Conservation (phyloP, 2,329 filamentous ascomycete species). For the Pleoardoris graminearum region DNA sequence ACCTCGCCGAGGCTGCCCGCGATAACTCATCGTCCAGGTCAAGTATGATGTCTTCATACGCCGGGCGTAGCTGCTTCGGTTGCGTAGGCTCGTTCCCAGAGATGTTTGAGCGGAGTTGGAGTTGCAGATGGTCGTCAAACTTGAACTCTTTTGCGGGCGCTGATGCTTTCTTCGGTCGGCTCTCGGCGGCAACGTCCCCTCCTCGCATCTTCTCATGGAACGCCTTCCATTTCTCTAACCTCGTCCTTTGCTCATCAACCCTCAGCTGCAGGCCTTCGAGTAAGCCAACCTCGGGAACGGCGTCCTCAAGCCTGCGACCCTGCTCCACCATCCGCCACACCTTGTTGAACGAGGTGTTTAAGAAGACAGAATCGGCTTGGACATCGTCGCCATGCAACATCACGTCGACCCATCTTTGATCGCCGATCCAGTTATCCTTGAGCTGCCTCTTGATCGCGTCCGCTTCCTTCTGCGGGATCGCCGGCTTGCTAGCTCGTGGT, state of each 20-base stretch:
- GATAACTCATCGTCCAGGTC: slow-evolving; percentile 36
- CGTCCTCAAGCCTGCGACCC: slow-evolving; percentile 61
- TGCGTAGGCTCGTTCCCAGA: slow-evolving; percentile 10
- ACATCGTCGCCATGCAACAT: slow-evolving; percentile 69
- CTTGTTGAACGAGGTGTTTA: slow-evolving; percentile 68
- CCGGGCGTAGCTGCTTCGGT: slow-evolving; percentile 17
- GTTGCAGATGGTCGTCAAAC: slow-evolving; percentile 39
- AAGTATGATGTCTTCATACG: slow-evolving; percentile 32
- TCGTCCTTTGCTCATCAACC: slow-evolving; percentile 66
- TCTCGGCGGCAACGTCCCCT: slow-evolving; percentile 10
- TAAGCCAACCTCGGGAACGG: slow-evolving; percentile 57
- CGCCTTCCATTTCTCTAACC: slow-evolving; percentile 74
- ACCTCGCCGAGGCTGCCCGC: slow-evolving; percentile 22
- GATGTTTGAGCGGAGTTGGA: slow-evolving; percentile 30
- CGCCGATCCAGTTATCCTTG: slow-evolving; percentile 77
- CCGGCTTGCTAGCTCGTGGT: slow-evolving; percentile 25
- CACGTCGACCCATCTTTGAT: slow-evolving; percentile 71
- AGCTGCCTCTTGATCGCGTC: slow-evolving; percentile 60
- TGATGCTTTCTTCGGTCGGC: slow-evolving; percentile 5
- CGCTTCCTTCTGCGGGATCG: slow-evolving; percentile 39
- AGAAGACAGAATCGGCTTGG: slow-evolving; percentile 62
- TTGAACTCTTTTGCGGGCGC: slow-evolving; percentile 23
- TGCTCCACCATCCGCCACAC: slow-evolving; percentile 71
- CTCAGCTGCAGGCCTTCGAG: slow-evolving; percentile 72
- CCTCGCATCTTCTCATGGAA: slow-evolving; percentile 56